phyloP scores from a whole-genome alignment of 805 yeast species.

The Candida andamanensis region DNA sequence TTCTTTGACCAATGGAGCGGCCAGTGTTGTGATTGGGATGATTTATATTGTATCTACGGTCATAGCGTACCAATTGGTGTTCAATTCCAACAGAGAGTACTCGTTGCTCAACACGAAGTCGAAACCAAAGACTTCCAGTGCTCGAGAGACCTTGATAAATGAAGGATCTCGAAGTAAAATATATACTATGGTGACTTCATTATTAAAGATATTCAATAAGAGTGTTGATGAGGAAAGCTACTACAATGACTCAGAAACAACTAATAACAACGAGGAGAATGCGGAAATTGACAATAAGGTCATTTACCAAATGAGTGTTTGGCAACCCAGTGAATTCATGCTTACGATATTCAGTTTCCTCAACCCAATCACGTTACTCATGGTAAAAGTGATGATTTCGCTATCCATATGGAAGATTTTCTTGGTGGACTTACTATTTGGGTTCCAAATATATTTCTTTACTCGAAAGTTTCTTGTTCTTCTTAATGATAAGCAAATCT shows the following conservation, averaged over 20 bases:
- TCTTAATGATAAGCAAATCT: conserved; percentile 53
- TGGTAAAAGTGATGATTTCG: conserved; percentile 30
- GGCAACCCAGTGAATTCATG: conserved; percentile 63
- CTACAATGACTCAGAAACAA: conserved; percentile 19
- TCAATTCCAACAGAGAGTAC: conserved; percentile 21
- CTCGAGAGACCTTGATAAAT: conserved; percentile 11
- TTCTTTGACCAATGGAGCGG: not conserved
- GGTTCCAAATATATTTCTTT: conserved; percentile 30
- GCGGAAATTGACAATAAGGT: conserved; percentile 21
- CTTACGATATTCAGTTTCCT: conserved; percentile 47
- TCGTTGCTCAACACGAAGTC: conserved; percentile 24
- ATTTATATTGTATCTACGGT: conserved; percentile 13
- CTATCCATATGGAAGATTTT: conserved; percentile 28
- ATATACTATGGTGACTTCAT: not conserved
- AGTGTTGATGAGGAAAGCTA: conserved; percentile 11
- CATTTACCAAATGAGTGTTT: conserved; percentile 54
- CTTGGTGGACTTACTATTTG: conserved; percentile 17
- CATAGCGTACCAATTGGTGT: conserved; percentile 11
- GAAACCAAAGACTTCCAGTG: conserved; percentile 22
- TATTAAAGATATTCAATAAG: conserved; percentile 5
- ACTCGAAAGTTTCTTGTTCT: conserved; percentile 44
- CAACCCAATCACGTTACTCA: conserved; percentile 51
- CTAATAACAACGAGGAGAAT: conserved; percentile 12
- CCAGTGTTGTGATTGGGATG: not conserved
- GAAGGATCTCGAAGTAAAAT: conserved; percentile 1